Evolutionary conservation across 78 protist species (phyloP).

Genomic region (Anaeramoeba flamelloides): DNA sequence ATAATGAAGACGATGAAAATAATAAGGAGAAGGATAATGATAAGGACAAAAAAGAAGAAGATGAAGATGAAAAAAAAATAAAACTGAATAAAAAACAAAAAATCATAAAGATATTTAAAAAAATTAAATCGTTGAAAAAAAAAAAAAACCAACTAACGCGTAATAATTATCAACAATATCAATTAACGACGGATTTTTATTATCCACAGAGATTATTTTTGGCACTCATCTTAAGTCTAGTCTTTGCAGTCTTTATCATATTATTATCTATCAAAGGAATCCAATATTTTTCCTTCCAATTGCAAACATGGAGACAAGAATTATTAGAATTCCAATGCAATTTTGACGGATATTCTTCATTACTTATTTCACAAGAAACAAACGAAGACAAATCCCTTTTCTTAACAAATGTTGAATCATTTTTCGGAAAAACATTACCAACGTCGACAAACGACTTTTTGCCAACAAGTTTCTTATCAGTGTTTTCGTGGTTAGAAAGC

Average conservation of each 20-base stretch:
- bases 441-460: not conserved
- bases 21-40: too few species aligned
- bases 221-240: not conserved
- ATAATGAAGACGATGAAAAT: too few species aligned
- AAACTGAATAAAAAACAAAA: too few species aligned
- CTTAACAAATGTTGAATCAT: not conserved
- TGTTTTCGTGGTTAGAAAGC: not conserved
- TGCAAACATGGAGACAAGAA: not conserved
- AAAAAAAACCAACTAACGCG: too few species aligned
- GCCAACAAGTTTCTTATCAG: not conserved
- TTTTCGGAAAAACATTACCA: not conserved
- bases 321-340: not conserved
- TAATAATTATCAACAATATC: too few species aligned
- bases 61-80: too few species aligned
- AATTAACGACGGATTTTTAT: too few species aligned
- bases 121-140: too few species aligned
- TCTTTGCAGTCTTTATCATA: not conserved
- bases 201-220: not conserved
- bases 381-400: not conserved
- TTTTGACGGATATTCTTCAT: not conserved
- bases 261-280: not conserved
- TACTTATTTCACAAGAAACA: not conserved
- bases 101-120: too few species aligned
- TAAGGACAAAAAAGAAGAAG: too few species aligned
- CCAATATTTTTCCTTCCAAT: not conserved